phyloP scores from a whole-genome alignment of 2,329 filamentous ascomycete genomes.

The Colletotrichum theobromicola region DNA sequence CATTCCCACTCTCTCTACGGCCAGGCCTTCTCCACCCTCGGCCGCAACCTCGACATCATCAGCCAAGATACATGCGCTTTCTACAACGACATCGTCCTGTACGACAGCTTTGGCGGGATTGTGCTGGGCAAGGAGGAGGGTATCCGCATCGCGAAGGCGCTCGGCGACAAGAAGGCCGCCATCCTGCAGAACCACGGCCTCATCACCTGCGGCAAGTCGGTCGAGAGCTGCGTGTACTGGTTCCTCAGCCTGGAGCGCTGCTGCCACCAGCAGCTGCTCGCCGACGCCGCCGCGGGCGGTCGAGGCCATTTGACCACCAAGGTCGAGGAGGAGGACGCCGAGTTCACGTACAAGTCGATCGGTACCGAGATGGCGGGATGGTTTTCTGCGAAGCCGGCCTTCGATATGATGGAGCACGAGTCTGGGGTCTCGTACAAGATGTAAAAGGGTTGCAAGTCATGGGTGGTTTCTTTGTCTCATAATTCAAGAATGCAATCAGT shows the following conservation, averaged over 20 bases:
- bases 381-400: slow-evolving; percentile 74
- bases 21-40: slow-evolving; percentile 64
- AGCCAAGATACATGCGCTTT: slow-evolving; percentile 68
- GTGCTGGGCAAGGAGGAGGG: slow-evolving; percentile 60
- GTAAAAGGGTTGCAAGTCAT: background rate
- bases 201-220: slow-evolving; percentile 52
- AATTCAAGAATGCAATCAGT: background rate
- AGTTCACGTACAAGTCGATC: slow-evolving; percentile 69
- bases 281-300: slow-evolving; percentile 65
- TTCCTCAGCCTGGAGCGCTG: slow-evolving; percentile 57
- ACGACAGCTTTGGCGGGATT: slow-evolving; percentile 54
- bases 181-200: slow-evolving; percentile 62
- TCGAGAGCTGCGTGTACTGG: slow-evolving; percentile 60
- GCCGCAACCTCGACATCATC: slow-evolving; percentile 67
- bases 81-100: slow-evolving; percentile 53
- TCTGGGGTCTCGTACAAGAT: slow-evolving; percentile 10
- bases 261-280: slow-evolving; percentile 54
- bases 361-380: slow-evolving; percentile 67
- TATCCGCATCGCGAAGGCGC: slow-evolving; percentile 47
- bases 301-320: slow-evolving; percentile 69
- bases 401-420: slow-evolving; percentile 56
- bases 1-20: slow-evolving; percentile 62
- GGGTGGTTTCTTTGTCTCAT: background rate
- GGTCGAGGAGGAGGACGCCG: slow-evolving; percentile 71
- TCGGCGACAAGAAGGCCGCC: slow-evolving; percentile 56